Conservation (phyloP, 2,329 filamentous ascomycete genomes). For the Albifimbria verrucaria region DNA sequence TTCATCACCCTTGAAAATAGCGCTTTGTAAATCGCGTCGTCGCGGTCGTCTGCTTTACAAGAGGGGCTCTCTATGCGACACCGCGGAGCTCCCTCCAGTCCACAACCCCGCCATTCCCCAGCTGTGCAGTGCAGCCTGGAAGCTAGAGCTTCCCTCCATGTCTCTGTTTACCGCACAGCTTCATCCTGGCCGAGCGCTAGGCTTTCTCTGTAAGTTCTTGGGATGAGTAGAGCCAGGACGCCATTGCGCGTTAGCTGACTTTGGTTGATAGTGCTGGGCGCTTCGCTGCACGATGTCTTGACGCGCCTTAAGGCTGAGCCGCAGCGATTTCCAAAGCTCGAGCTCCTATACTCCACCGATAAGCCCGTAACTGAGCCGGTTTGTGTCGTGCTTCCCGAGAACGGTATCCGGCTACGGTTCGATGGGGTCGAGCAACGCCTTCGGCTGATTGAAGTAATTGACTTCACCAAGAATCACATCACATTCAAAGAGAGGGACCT, state of each 20-base stretch:
- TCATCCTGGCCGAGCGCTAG: slow-evolving; percentile 62
- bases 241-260: slow-evolving; percentile 6
- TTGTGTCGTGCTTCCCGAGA: slow-evolving; percentile 71
- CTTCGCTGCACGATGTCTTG: slow-evolving; percentile 85
- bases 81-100: not conserved
- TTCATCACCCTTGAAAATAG: too few relatives aligned
- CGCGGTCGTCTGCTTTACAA: too few relatives aligned
- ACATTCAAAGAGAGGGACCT: slow-evolving; percentile 79
- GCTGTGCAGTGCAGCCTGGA: slow-evolving; percentile 1
- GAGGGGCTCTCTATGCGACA: not conserved
- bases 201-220: slow-evolving; percentile 48
- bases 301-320: slow-evolving; percentile 86
- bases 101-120: not conserved
- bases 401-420: slow-evolving; percentile 87
- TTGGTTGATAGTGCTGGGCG: slow-evolving; percentile 71
- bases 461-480: slow-evolving; percentile 82
- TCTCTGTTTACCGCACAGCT: slow-evolving; percentile 59
- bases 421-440: slow-evolving; percentile 91
- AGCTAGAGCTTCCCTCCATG: slow-evolving; percentile 25
- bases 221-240: not conserved
- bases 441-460: slow-evolving; percentile 83
- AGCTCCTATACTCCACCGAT: slow-evolving; percentile 75
- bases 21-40: too few relatives aligned
- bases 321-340: slow-evolving; percentile 75
- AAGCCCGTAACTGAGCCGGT: slow-evolving; percentile 74